Evolutionary conservation across 768 basidiomycete species (phyloP).

Genomic region (Amylocystis lapponica): DNA sequence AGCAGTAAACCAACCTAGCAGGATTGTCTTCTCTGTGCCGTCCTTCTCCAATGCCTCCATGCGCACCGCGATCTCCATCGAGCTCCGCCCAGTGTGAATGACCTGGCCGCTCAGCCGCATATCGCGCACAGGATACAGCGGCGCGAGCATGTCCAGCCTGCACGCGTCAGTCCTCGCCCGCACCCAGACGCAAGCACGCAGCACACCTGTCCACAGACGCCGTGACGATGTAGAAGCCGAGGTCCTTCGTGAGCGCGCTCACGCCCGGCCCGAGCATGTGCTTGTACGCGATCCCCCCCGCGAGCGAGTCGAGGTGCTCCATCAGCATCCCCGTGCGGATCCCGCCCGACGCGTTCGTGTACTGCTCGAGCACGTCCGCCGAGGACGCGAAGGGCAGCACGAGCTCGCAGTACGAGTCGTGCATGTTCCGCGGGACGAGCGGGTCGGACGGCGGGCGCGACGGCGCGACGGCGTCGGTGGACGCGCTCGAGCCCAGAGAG

Average conservation of each 20-base stretch:
- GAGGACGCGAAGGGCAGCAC: constrained; percentile 59
- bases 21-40: constrained; percentile 50
- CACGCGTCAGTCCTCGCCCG: no score
- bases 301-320: constrained; percentile 81
- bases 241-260: constrained; percentile 49
- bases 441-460: constrained; percentile 13
- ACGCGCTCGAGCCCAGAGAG: constrained; percentile 5
- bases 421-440: constrained; percentile 49
- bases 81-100: constrained; percentile 68
- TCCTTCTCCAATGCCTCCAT: constrained; percentile 61
- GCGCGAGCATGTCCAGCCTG: constrained; percentile 64
- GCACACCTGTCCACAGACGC: constrained; percentile 71
- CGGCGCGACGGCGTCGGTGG: constrained; percentile 13
- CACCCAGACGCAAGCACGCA: neutral
- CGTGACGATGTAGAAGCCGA: constrained; percentile 78
- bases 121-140: constrained; percentile 56
- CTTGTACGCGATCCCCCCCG: constrained; percentile 79
- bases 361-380: constrained; percentile 55
- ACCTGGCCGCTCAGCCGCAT: constrained; percentile 76
- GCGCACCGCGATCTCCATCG: constrained; percentile 83
- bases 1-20: constrained; percentile 45
- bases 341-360: constrained; percentile 66
- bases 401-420: constrained; percentile 66
- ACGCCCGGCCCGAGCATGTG: constrained; percentile 68
- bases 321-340: constrained; percentile 70